Evolutionary conservation across 306 rosid species (phyloP), one percentile per base, ranked within the genome.

Genomic region (Pyrus betulifolia): DNA sequence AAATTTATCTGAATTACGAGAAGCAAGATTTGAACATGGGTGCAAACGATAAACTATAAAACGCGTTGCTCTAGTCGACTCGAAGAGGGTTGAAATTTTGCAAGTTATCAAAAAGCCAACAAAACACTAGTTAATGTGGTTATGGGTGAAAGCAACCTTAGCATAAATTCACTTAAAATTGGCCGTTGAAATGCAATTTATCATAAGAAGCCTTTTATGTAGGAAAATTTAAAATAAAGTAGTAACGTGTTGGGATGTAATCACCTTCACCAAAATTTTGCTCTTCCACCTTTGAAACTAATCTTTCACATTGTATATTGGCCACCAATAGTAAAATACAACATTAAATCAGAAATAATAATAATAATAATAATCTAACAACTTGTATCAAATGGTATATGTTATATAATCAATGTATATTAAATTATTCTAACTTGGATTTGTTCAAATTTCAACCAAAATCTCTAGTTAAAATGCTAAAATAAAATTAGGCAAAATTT

Each of bases 161-260:
- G 65, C 27, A 28, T 42, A 22, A 69, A 46, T 27, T 70, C 63
- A 17, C 59, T 18, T 57, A 12, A 71, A 76, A 22, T 42, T 73
- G 65, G 58, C 6, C 44, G 21, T 49, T 59, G 67, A 72, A 72
- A 77, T 51, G 60, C 2, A 35, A 35, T 35, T 35, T 35, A 58
- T 30, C 5, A 11, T 22, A 46, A 42, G 54, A 38, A 25, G 40
- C 51, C 68, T 70, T n/a, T n/a, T 81, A 21, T 58, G n/a, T 54
- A 9, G 19, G 28, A 6, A 38, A 28, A 61, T 2, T 19, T 66
- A 58, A 22, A 71, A 62, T 69, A 13, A 70, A 61, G 38, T 23
- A 27, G 11, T 38, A 55, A 61, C 63, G 73, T 73, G 79, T 78
- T 69, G 82, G 82, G 79, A 51, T 71, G 81, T 58, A 62, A 17